phyloP scores from a whole-genome alignment of 257 asterid species.

The Solanum megistacrolobum region DNA sequence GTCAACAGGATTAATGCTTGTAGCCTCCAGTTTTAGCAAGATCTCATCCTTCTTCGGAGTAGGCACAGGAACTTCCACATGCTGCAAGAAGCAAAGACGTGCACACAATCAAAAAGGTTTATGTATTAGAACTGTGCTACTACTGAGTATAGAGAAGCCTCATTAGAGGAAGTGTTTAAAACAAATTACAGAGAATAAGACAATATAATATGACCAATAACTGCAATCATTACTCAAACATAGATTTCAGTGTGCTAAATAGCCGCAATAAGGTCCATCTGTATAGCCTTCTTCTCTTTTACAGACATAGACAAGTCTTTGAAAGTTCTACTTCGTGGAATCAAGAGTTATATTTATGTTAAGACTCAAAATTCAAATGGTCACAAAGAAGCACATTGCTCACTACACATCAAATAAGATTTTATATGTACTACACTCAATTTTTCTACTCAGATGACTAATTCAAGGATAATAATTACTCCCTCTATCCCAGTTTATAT shows the following conservation, averaged over 20 bases:
- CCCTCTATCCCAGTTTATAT: neutral
- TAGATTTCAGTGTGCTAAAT: neutral
- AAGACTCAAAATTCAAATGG: neutral
- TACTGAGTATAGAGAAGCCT: neutral
- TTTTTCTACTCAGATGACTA: neutral
- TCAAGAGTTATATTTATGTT: neutral
- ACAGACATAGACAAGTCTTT: neutral
- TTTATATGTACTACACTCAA: neutral
- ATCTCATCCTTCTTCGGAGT: conserved; percentile 46
- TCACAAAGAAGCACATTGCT: neutral
- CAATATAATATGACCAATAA: neutral
- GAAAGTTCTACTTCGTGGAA: neutral
- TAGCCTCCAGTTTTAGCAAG: conserved; percentile 59
- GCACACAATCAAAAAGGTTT: neutral
- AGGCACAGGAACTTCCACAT: conserved; percentile 56
- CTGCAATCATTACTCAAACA: neutral
- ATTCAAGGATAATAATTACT: neutral
- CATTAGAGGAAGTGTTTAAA: neutral
- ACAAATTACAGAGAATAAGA: neutral
- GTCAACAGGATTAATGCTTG: conserved; percentile 59
- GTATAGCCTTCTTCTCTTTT: neutral
- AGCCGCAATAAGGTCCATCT: neutral
- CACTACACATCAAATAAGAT: neutral
- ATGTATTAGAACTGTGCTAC: neutral
- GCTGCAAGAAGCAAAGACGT: conserved; percentile 30